Evolutionary conservation across 352 stramenopile species (phyloP).

Genomic region (Peronosclerospora sorghi): DNA sequence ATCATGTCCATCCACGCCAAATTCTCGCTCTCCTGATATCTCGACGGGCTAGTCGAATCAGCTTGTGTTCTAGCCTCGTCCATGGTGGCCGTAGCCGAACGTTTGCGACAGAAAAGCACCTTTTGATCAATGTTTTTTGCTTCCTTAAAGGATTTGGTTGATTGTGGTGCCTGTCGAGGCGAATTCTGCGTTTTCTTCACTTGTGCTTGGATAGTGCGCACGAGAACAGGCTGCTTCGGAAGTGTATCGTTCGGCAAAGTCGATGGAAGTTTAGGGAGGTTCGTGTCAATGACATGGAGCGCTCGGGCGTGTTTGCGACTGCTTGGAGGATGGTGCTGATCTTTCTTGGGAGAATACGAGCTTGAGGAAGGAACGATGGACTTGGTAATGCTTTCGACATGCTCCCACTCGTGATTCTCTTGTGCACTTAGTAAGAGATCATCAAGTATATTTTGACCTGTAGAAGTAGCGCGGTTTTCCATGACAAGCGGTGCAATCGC

Average conservation of each 20-base stretch:
- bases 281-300: no score
- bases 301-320: slow-evolving; percentile 1
- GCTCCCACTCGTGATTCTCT: slow-evolving; percentile 23
- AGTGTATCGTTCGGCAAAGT: no score
- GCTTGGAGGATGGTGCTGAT: not conserved
- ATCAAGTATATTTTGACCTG: not conserved
- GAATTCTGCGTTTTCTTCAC: no score
- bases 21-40: slow-evolving; percentile 38
- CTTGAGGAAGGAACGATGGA: slow-evolving; percentile 1
- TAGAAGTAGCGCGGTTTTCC: slow-evolving; percentile 5
- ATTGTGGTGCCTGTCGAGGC: no score
- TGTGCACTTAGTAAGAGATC: slow-evolving; percentile 7
- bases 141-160: no score
- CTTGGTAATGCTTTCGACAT: slow-evolving; percentile 2
- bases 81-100: not conserved
- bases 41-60: not conserved
- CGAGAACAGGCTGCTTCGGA: no score
- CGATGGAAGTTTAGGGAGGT: no score
- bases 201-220: no score
- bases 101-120: slow-evolving; percentile 3
- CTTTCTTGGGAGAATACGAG: slow-evolving; percentile 6
- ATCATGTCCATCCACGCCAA: slow-evolving; percentile 82
- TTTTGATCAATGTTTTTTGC: not conserved
- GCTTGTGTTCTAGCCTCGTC: not conserved
- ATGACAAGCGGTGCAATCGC: slow-evolving; percentile 18